Evolutionary conservation across 2,329 filamentous ascomycete genomes (phyloP).

Genomic region (Thielaviopsis musarum): DNA sequence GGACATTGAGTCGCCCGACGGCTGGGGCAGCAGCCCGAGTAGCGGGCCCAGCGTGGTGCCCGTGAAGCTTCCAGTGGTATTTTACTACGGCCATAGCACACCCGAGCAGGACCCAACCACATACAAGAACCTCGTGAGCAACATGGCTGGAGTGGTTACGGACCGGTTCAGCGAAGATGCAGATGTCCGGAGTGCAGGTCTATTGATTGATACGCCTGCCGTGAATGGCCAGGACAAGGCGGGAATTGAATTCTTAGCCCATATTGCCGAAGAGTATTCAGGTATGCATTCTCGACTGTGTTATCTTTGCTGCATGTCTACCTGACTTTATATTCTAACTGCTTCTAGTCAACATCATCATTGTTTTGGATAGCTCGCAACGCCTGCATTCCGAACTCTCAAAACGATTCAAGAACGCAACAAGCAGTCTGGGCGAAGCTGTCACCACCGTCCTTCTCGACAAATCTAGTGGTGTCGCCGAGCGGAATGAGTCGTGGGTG

Average conservation of each 20-base stretch:
- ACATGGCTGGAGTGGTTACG: conserved; percentile 62
- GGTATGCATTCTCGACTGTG: conserved; percentile 18
- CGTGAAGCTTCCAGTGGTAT: conserved; percentile 81
- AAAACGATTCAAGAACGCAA: conserved; percentile 44
- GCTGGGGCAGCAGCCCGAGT: conserved; percentile 80
- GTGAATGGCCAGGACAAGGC: conserved; percentile 47
- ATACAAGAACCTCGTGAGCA: conserved; percentile 58
- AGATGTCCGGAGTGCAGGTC: conserved; percentile 52
- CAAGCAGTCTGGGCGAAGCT: conserved; percentile 43
- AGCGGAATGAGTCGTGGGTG: conserved; percentile 58
- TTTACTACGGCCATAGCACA: conserved; percentile 63
- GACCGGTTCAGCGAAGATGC: conserved; percentile 62
- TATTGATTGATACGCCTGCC: conserved; percentile 74
- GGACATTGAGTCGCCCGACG: conserved; percentile 62
- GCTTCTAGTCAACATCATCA: conserved; percentile 52
- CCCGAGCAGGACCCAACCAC: conserved; percentile 56
- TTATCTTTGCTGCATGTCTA: background rate
- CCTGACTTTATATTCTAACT: background rate
- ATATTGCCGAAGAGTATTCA: conserved; percentile 47
- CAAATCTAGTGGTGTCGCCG: conserved; percentile 71
- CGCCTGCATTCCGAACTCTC: conserved; percentile 58
- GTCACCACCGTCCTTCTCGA: conserved; percentile 64
- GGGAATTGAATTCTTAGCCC: conserved; percentile 60
- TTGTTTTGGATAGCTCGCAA: conserved; percentile 61
- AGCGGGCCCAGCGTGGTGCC: conserved; percentile 77